Evolutionary conservation across 2,329 filamentous ascomycete species (phyloP).

Genomic region (Penicillium corylophilum): DNA sequence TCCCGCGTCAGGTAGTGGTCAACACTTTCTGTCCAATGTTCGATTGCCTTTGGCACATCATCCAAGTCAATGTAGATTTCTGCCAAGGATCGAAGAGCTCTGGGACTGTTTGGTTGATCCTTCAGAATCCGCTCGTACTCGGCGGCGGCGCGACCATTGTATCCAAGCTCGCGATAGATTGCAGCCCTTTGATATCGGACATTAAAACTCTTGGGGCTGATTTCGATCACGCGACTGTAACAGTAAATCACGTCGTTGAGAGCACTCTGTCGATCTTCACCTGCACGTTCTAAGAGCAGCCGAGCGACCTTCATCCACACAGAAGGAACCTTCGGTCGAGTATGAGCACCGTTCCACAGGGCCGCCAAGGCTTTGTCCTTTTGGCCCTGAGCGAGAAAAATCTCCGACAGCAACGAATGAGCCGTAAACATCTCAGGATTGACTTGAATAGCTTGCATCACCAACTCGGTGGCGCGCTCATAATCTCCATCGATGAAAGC

Average conservation of each 20-base stretch:
- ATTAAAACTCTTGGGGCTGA: conserved; percentile 53
- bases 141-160: conserved; percentile 47
- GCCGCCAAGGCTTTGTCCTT: conserved; percentile 57
- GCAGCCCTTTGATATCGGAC: conserved; percentile 57
- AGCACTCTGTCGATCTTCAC: conserved; percentile 44
- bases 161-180: conserved; percentile 52
- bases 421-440: conserved; percentile 65
- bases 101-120: conserved; percentile 53
- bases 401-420: conserved; percentile 60
- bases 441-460: conserved; percentile 51
- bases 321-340: conserved; percentile 53
- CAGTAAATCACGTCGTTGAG: conserved; percentile 54
- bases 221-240: conserved; percentile 54
- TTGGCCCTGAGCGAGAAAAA: conserved; percentile 56
- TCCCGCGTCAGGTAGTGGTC: conserved; percentile 47
- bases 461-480: conserved; percentile 43
- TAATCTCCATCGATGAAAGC: conserved; percentile 51
- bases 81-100: conserved; percentile 56
- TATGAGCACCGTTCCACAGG: conserved; percentile 59
- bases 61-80: conserved; percentile 55
- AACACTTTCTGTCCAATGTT: conserved; percentile 55
- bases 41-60: conserved; percentile 49
- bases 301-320: conserved; percentile 60
- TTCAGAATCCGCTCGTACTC: conserved; percentile 58
- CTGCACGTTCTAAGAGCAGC: conserved; percentile 51